These are phyloP conservation scores for Glycine tomentella DNA, from an alignment of 306 rosid genomes.

Conservation along the genomic window DNA sequence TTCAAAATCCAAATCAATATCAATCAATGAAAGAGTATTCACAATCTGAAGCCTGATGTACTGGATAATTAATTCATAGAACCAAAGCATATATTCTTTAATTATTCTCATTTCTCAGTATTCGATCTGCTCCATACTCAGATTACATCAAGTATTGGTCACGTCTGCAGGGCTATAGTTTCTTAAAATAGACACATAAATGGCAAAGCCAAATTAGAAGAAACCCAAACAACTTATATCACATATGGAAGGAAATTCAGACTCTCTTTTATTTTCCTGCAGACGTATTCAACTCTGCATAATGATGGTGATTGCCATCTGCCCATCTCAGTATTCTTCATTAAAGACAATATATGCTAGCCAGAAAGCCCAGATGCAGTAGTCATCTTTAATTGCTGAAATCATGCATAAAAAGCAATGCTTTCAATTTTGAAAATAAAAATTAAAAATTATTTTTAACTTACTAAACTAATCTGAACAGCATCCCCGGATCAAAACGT, in stretches of 20 bases:
- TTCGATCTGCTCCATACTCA: background rate
- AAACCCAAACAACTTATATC: background rate
- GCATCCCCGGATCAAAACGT: no score
- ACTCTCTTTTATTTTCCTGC: background rate
- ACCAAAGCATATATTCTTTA: background rate
- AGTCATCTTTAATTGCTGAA: background rate
- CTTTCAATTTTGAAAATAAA: background rate
- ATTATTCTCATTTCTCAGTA: background rate
- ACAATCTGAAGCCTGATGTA: background rate
- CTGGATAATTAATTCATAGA: background rate
- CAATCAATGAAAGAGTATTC: background rate
- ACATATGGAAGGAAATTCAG: background rate
- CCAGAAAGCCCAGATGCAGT: background rate
- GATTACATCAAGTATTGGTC: background rate
- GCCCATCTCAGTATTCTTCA: background rate
- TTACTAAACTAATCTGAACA: no score
- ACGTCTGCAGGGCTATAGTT: background rate
- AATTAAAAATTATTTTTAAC: no score
- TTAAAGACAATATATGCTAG: background rate
- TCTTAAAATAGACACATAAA: background rate
- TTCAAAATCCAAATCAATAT: background rate
- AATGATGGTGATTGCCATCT: background rate
- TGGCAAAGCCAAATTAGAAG: background rate
- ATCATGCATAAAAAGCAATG: background rate
- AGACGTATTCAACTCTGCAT: background rate